Conservation (phyloP, 116 monocot species). For the Zostera marina region DNA sequence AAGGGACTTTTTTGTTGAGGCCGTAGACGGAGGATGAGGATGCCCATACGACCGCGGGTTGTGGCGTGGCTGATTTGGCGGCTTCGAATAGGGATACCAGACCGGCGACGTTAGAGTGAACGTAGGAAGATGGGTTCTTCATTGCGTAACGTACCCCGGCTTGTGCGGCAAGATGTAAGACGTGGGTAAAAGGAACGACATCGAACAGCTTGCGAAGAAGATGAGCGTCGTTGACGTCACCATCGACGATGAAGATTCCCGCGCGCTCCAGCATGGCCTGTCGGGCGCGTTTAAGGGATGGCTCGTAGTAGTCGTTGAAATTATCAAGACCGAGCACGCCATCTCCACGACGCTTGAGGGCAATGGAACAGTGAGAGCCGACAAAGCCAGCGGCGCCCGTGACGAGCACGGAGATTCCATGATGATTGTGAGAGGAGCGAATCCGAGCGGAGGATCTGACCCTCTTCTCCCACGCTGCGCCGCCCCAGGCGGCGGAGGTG, state of each 20-base stretch:
- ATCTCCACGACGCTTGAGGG: conserved; percentile 32
- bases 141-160: conserved; percentile 41
- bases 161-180: conserved; percentile 35
- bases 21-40: conserved; percentile 60
- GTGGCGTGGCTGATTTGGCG: conserved; percentile 32
- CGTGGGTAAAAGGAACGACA: conserved; percentile 31
- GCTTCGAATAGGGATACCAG: conserved; percentile 45
- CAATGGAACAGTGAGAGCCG: conserved; percentile 22
- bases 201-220: conserved; percentile 34
- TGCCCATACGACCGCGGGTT: conserved; percentile 54
- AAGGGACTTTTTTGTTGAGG: conserved; percentile 41
- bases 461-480: conserved; percentile 21
- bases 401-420: conserved; percentile 15
- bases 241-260: conserved; percentile 32
- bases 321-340: conserved; percentile 32
- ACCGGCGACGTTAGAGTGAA: conserved; percentile 47
- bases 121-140: conserved; percentile 39
- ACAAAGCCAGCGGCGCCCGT: conserved; percentile 41
- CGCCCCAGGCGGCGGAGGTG: conserved; percentile 15
- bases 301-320: conserved; percentile 47
- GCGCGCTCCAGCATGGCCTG: conserved; percentile 15
- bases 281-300: conserved; percentile 26
- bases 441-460: conserved; percentile 24
- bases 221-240: conserved; percentile 24
- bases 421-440: conserved; percentile 1